Evolutionary conservation across 2,329 filamentous ascomycete species (phyloP).

Genomic region (Trichocomaceae sp.): DNA sequence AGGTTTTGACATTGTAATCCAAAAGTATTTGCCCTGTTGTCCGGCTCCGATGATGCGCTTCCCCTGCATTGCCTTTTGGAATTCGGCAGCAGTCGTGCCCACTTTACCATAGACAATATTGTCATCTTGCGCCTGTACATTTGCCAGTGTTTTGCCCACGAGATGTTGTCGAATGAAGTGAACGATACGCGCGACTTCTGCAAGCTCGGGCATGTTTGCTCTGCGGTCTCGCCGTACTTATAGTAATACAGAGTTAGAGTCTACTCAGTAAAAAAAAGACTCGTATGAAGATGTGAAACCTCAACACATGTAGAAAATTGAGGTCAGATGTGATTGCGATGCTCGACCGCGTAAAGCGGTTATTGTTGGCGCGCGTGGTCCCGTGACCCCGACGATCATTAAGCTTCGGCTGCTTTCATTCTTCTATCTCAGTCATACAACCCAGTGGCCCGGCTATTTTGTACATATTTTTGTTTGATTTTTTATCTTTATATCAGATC

Average conservation of each 20-base stretch:
- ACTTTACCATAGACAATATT: slow-evolving; percentile 84
- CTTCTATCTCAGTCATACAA: not conserved
- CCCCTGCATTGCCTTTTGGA: slow-evolving; percentile 66
- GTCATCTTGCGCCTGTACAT: slow-evolving; percentile 69
- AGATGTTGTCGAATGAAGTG: slow-evolving; percentile 76
- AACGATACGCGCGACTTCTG: slow-evolving; percentile 72
- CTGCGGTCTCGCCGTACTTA: not conserved
- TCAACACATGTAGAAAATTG: slow-evolving; percentile 5
- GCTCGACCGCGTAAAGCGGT: slow-evolving; percentile 5
- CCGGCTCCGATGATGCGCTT: slow-evolving; percentile 66
- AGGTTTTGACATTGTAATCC: slow-evolving; percentile 68
- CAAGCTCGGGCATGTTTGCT: slow-evolving; percentile 42
- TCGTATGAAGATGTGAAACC: not conserved
- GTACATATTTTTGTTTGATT: not conserved
- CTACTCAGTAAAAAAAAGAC: not conserved
- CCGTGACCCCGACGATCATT: not conserved
- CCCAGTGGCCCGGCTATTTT: not conserved
- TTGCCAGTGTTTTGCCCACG: slow-evolving; percentile 72
- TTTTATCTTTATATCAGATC: not conserved
- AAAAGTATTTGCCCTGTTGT: slow-evolving; percentile 96
- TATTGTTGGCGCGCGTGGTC: slow-evolving; percentile 2
- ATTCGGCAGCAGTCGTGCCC: slow-evolving; percentile 68
- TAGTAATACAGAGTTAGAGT: not conserved
- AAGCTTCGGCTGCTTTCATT: not conserved
- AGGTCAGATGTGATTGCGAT: not conserved